Conservation (phyloP, 768 basidiomycete species). For the Coprinellus aureogranulatus region DNA sequence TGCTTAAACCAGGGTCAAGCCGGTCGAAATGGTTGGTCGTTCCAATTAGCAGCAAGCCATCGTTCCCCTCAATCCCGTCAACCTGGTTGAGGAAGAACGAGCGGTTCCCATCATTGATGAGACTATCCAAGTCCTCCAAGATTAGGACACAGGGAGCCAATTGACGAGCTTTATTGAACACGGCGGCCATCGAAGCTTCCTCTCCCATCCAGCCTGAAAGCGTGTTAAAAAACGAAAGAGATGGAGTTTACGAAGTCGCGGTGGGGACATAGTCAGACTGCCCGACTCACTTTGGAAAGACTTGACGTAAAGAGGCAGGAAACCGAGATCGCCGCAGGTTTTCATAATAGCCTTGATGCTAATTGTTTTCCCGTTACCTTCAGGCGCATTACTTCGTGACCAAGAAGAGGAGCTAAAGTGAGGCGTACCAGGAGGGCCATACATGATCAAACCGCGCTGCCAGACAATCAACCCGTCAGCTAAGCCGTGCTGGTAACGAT, state of each 20-base stretch:
- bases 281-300: slow-evolving; percentile 67
- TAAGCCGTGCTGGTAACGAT: not conserved
- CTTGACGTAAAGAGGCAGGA: slow-evolving; percentile 76
- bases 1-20: slow-evolving; percentile 74
- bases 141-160: slow-evolving; percentile 64
- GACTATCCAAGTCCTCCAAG: slow-evolving; percentile 63
- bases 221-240: not conserved
- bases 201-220: slow-evolving; percentile 55
- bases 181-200: slow-evolving; percentile 60
- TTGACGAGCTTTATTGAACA: slow-evolving; percentile 74
- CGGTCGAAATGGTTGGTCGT: slow-evolving; percentile 84
- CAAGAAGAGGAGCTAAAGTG: no score
- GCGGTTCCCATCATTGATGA: slow-evolving; percentile 74
- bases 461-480: not conserved
- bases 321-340: slow-evolving; percentile 57
- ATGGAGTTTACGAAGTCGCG: not conserved
- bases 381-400: not conserved
- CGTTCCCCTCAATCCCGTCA: slow-evolving; percentile 77
- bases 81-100: slow-evolving; percentile 88
- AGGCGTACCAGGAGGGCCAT: slow-evolving; percentile 69
- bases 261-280: no score
- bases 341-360: slow-evolving; percentile 83
- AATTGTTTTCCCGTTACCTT: slow-evolving; percentile 84
- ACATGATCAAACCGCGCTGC: slow-evolving; percentile 83
- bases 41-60: slow-evolving; percentile 74